phyloP scores from a whole-genome alignment of 169 alveolate species.

The Plasmodium berghei region DNA sequence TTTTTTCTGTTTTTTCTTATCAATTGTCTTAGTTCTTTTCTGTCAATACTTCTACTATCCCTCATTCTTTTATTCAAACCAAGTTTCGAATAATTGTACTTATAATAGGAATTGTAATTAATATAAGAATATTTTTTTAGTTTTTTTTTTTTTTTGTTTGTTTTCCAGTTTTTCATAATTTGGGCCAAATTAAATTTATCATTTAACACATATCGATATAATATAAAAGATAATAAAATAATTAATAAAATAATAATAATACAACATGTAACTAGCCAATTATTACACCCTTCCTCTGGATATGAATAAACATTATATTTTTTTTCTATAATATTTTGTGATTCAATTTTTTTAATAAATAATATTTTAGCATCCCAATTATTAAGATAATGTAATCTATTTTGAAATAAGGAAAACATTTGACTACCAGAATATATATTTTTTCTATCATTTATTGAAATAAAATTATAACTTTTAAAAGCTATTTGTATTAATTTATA shows the following conservation, averaged over 20 bases:
- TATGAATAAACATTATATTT: constrained; percentile 29
- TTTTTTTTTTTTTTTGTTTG: constrained; percentile 3
- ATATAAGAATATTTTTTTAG: background rate
- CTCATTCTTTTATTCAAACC: too few relatives aligned
- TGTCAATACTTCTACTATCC: background rate
- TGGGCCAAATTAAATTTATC: background rate
- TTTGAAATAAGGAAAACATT: constrained; percentile 53
- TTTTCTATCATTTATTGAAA: constrained; percentile 25
- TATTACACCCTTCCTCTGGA: background rate
- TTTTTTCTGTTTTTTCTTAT: background rate
- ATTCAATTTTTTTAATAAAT: constrained; percentile 36
- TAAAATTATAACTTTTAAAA: constrained; percentile 44
- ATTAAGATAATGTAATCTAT: constrained; percentile 34
- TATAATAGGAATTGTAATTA: background rate
- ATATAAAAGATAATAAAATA: constrained; percentile 4
- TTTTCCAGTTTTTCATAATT: constrained; percentile 11
- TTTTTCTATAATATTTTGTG: constrained; percentile 52
- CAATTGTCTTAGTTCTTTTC: background rate
- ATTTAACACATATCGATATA: constrained; percentile 14
- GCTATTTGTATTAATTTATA: constrained; percentile 50
- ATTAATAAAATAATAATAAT: constrained; percentile 29
- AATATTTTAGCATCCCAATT: constrained; percentile 52
- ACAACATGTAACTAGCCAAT: constrained; percentile 48
- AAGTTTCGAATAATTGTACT: background rate
- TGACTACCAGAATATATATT: constrained; percentile 40